A percentile compares a stretch with the other conserved stretches of the same genome.
phyloP scores from a whole-genome alignment of 192 early-diverging fungal genomes.

The Coemansia sp. region DNA sequence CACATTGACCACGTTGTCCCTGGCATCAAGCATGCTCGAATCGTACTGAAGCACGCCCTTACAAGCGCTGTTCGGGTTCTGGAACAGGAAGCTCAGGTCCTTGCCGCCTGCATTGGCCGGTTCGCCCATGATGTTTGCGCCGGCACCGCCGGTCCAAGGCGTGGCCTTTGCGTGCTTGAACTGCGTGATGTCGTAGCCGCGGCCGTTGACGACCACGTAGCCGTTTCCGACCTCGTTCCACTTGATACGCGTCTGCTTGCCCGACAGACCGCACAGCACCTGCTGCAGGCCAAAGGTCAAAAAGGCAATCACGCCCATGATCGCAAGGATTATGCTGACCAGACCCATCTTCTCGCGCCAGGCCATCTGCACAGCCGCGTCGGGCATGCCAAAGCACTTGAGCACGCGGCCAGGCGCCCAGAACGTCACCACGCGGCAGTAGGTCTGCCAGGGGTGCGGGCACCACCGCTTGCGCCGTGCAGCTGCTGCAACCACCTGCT shows the following conservation, averaged over 20 bases:
- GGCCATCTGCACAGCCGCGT: conserved; percentile 65
- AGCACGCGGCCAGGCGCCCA: conserved; percentile 59
- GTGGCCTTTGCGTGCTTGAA: conserved; percentile 58
- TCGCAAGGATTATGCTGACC: conserved; percentile 71
- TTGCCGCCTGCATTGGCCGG: conserved; percentile 63
- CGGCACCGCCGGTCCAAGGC: conserved; percentile 41
- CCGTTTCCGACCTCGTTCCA: conserved; percentile 57
- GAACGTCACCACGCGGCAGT: conserved; percentile 59
- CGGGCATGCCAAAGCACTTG: conserved; percentile 60
- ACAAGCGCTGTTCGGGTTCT: conserved; percentile 69
- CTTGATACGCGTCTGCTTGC: conserved; percentile 48
- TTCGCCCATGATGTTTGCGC: conserved; percentile 59
- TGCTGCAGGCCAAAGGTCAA: conserved; percentile 81
- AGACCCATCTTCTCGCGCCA: conserved; percentile 94
- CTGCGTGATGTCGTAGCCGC: conserved; percentile 60
- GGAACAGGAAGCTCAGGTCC: conserved; percentile 78
- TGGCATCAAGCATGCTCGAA: conserved; percentile 16
- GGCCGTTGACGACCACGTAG: conserved; percentile 63
- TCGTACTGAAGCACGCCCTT: conserved; percentile 57
- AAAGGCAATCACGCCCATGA: conserved; percentile 77
- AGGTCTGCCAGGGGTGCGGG: conserved; percentile 56
- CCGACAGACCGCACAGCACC: conserved; percentile 60
- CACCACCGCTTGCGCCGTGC: conserved; percentile 34
- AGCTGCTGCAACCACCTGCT: conserved; percentile 11
- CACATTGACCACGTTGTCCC: conserved; percentile 57